Base-by-base conservation (phyloP, 192 early-diverging fungal genomes). In the Coemansia pectinata region DNA sequence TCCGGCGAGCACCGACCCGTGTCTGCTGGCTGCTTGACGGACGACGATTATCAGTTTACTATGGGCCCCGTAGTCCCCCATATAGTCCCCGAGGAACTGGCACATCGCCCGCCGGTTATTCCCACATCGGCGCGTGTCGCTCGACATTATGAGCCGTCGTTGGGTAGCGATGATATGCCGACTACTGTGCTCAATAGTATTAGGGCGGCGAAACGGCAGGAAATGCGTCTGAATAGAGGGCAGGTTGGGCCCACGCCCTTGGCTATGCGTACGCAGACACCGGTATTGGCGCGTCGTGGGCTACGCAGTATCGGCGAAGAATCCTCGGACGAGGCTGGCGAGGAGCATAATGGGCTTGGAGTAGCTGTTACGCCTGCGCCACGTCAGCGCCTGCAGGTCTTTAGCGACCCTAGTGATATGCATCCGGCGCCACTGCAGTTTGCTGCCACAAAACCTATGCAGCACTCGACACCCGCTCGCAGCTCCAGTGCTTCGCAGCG, bases 21-120 rank as follows among this genome's bases (percentile, higher is more conserved):
- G 12, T 34, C 62, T 14, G 23, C 31, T 0, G 45, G 39, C 17
- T 19, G 57, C 27, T 41, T 25, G 33, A 10, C 57, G 0, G 76
- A 74, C 62, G 80, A 83, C 66, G 80, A 83, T 31, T 83, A 83
- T 52, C 80, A 83, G 80, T 83, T 83, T 21, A 83, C 80, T 5
- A 83, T 83, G 80, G 80, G 80, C 17, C 80, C 80, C 0, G 80
- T 83, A 6, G 71, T 72, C 4, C 80, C 80, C 17, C 67, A 78
- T 25, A 69, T 83, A 1, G 64, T 77, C n/a, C 80, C 80, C 3
- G 60, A 57, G 25, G 70, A 39, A 1, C 33, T 63, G 40, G 27
- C 52, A 7, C 19, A 34, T 0, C 34, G 44, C 33, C 61, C 58
- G 45, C 63, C 69, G 5, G 63, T 66, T 21, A 77, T 78, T 21